Evolutionary conservation across 2,329 filamentous ascomycete species (phyloP).

Genomic region (Nigrograna mackinnonii): DNA sequence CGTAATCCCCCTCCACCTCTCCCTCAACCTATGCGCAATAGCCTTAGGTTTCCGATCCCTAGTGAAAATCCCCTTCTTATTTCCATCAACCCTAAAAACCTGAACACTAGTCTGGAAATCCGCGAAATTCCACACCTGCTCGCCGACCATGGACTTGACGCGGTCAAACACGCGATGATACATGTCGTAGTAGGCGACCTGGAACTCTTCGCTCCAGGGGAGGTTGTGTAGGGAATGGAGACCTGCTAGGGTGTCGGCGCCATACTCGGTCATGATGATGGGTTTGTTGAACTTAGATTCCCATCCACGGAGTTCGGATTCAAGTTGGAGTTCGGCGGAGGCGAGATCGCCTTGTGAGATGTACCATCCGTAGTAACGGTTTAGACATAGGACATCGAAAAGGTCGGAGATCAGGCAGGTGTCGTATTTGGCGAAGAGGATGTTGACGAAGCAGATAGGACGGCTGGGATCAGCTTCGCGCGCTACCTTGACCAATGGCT

Average conservation of each 20-base stretch:
- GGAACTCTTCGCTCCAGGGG: slow-evolving; percentile 14
- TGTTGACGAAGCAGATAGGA: slow-evolving; percentile 12
- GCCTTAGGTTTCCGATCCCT: slow-evolving; percentile 8
- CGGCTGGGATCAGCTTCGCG: slow-evolving; percentile 5
- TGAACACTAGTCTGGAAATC: slow-evolving; percentile 13
- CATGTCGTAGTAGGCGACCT: slow-evolving; percentile 2
- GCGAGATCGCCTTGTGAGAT: slow-evolving; percentile 8
- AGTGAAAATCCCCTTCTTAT: slow-evolving; percentile 14
- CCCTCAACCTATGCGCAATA: slow-evolving; percentile 6
- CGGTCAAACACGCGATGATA: slow-evolving; percentile 14
- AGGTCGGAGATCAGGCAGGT: slow-evolving; percentile 9
- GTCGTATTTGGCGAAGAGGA: slow-evolving; percentile 8
- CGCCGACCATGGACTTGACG: slow-evolving; percentile 5
- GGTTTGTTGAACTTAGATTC: slow-evolving; percentile 11
- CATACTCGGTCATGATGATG: slow-evolving; percentile 14
- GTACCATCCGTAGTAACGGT: slow-evolving; percentile 16
- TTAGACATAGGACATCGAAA: slow-evolving; percentile 14
- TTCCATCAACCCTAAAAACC: slow-evolving; percentile 9
- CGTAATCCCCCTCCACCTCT: no score
- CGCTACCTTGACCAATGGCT: slow-evolving; percentile 7
- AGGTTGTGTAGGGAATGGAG: slow-evolving; percentile 4
- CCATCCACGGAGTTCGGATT: slow-evolving; percentile 8
- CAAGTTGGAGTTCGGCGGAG: slow-evolving; percentile 5
- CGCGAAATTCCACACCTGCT: slow-evolving; percentile 14
- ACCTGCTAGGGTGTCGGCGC: slow-evolving; percentile 12